Evolutionary conservation across 2,329 filamentous ascomycete genomes (phyloP).

Genomic region (Cercospora sesami): DNA sequence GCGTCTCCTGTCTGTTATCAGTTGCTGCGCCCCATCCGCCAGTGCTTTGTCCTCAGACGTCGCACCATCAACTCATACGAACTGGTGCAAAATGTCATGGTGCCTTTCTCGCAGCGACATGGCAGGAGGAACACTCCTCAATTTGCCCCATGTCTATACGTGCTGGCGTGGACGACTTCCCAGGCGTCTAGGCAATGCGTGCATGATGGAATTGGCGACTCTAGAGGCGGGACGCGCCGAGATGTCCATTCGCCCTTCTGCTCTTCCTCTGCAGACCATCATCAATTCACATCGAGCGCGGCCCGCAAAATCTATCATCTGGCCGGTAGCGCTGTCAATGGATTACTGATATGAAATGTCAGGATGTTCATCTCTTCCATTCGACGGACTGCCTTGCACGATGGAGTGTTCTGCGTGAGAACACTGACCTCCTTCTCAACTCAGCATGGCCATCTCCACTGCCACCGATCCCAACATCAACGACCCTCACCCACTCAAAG

Average conservation of each 20-base stretch:
- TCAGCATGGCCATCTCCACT: background rate
- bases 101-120: background rate
- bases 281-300: background rate
- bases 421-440: background rate
- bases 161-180: background rate
- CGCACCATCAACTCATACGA: background rate
- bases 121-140: background rate
- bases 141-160: background rate
- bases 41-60: background rate
- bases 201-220: background rate
- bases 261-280: background rate
- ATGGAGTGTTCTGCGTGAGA: background rate
- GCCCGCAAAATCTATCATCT: background rate
- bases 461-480: background rate
- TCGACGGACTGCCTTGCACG: background rate
- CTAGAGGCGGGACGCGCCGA: background rate
- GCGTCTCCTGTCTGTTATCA: background rate
- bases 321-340: background rate
- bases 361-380: background rate
- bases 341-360: background rate
- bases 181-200: background rate
- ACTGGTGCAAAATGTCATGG: background rate
- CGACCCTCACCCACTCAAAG: background rate
- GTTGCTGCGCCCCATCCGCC: background rate
- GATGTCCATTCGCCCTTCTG: background rate